Percentiles rank a stretch among this genome's conserved stretches.
Evolutionary conservation across 176 grass and related monocot genomes (phyloP).

Genomic region (Ensete glaucum): DNA sequence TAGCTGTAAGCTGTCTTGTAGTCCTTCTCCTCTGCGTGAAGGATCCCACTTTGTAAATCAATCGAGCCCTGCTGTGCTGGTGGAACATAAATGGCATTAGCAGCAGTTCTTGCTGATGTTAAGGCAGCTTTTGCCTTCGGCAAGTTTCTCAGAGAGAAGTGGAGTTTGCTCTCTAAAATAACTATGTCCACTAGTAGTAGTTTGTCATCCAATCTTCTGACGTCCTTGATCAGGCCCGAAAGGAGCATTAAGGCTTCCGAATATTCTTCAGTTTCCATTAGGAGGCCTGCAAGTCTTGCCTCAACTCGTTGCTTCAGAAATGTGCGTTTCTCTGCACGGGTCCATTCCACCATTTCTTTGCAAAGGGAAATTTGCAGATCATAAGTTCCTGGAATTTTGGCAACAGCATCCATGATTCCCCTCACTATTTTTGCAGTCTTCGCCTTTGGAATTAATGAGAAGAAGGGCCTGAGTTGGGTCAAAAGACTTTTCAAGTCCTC

Average conservation of each 20-base stretch:
- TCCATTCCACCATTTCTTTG: constrained; percentile 91
- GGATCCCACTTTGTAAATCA: constrained; percentile 89
- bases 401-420: constrained; percentile 66
- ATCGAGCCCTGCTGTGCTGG: constrained; percentile 77
- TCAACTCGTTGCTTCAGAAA: constrained; percentile 78
- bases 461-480: constrained; percentile 76
- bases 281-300: constrained; percentile 65
- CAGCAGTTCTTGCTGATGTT: constrained; percentile 79
- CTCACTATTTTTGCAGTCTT: constrained; percentile 91
- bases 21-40: constrained; percentile 88
- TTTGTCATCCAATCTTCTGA: constrained; percentile 80
- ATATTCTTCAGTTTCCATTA: constrained; percentile 77
- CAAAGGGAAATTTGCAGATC: constrained; percentile 77
- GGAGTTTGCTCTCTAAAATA: constrained; percentile 86
- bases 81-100: constrained; percentile 85
- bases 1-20: constrained; percentile 87
- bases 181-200: constrained; percentile 87
- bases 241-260: constrained; percentile 69
- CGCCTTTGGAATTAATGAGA: constrained; percentile 70
- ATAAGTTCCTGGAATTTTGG: constrained; percentile 68
- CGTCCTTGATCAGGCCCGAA: constrained; percentile 74
- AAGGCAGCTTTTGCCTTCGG: constrained; percentile 80
- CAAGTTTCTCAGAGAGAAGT: constrained; percentile 78
- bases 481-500: constrained; percentile 67
- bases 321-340: constrained; percentile 68